These are phyloP conservation scores for Pseudocercospora fijiensis DNA, from an alignment of 2,329 filamentous ascomycete species.

Conservation along the genomic window DNA sequence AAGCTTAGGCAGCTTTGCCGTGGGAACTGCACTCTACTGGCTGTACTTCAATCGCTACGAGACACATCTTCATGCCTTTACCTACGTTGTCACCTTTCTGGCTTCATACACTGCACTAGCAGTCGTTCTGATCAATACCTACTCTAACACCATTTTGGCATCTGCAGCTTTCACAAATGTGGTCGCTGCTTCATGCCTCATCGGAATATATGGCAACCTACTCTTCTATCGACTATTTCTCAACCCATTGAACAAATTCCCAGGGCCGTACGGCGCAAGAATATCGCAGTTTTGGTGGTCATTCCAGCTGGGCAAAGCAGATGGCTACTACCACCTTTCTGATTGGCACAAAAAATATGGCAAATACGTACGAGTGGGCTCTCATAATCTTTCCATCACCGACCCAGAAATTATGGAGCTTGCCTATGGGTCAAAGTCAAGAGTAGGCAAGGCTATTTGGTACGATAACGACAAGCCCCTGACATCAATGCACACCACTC, in stretches of 20 bases:
- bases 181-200: constrained; percentile 22
- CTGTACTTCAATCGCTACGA: constrained; percentile 32
- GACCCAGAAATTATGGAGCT: constrained; percentile 41
- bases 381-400: constrained; percentile 40
- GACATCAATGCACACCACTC: constrained; percentile 42
- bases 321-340: constrained; percentile 36
- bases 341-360: constrained; percentile 41
- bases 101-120: constrained; percentile 19
- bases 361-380: constrained; percentile 40
- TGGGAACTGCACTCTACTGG: constrained; percentile 27
- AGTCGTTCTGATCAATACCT: constrained; percentile 22
- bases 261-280: constrained; percentile 38
- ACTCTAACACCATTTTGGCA: constrained; percentile 16
- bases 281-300: constrained; percentile 39
- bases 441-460: constrained; percentile 45
- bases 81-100: constrained; percentile 29
- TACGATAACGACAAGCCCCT: constrained; percentile 42
- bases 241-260: constrained; percentile 38
- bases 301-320: constrained; percentile 28
- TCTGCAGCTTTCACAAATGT: constrained; percentile 18
- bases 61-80: constrained; percentile 32
- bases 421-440: constrained; percentile 42
- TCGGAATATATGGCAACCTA: constrained; percentile 37
- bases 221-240: constrained; percentile 40
- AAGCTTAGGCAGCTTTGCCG: constrained; percentile 5